A percentile compares a stretch with the other conserved stretches of the same genome.
phyloP scores from a whole-genome alignment of 129 eudicot genomes.

The Centrapalus pauciflorus region DNA sequence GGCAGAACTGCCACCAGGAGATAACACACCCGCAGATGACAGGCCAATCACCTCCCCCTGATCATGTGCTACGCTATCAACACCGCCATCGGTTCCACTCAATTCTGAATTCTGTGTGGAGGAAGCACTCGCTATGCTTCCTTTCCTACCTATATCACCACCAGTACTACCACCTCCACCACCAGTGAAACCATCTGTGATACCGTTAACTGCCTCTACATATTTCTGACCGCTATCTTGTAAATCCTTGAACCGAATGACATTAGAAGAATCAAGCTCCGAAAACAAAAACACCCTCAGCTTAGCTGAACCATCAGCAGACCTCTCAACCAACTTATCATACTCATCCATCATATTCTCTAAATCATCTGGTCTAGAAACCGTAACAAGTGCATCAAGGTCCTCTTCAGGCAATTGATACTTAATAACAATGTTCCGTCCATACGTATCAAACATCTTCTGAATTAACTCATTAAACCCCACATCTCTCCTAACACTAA shows the following conservation, averaged over 20 bases:
- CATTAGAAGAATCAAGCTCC: slow-evolving; percentile 52
- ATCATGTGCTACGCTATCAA: slow-evolving; percentile 41
- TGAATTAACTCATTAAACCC: slow-evolving; percentile 57
- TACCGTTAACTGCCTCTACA: slow-evolving; percentile 79
- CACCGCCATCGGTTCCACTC: slow-evolving; percentile 56
- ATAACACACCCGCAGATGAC: slow-evolving; percentile 29
- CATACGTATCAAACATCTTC: slow-evolving; percentile 64
- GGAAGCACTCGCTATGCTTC: slow-evolving; percentile 60
- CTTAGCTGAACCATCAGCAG: slow-evolving; percentile 69
- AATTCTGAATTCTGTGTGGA: slow-evolving; percentile 66
- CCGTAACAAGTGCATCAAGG: slow-evolving; percentile 82
- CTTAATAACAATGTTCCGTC: slow-evolving; percentile 56
- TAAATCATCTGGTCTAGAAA: slow-evolving; percentile 77
- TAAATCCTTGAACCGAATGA: slow-evolving; percentile 45
- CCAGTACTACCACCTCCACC: slow-evolving; percentile 32
- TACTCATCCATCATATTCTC: slow-evolving; percentile 96
- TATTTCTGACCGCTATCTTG: slow-evolving; percentile 74
- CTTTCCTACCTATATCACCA: slow-evolving; percentile 45
- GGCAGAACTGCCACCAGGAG: slow-evolving; percentile 37
- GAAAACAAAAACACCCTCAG: slow-evolving; percentile 73
- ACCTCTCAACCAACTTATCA: slow-evolving; percentile 66
- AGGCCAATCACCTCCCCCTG: slow-evolving; percentile 50
- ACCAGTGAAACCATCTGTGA: slow-evolving; percentile 35
- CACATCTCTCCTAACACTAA: slow-evolving; percentile 67
- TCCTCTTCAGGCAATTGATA: slow-evolving; percentile 94